Conservation (phyloP, 352 stramenopile species). For the Phytopythium vexans region DNA sequence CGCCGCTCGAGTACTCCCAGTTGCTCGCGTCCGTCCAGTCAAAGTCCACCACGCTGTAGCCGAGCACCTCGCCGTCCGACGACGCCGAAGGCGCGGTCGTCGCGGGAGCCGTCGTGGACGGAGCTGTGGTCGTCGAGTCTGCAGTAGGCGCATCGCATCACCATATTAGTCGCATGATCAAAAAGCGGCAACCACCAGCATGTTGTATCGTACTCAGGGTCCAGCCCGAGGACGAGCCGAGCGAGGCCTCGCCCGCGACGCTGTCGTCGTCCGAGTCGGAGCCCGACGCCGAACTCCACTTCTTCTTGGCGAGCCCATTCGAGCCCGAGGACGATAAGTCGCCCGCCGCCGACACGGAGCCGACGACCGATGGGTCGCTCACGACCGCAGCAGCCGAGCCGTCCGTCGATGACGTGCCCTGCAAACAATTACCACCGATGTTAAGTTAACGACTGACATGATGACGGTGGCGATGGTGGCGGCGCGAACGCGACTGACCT, state of each 20-base stretch:
- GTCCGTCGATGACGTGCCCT: slow-evolving; percentile 8
- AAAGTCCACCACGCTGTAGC: slow-evolving; percentile 57
- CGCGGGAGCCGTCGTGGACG: slow-evolving; percentile 13
- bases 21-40: slow-evolving; percentile 60
- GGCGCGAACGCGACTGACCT: slow-evolving; percentile 16
- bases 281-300: slow-evolving; percentile 15
- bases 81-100: slow-evolving; percentile 18
- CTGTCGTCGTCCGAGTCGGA: slow-evolving; percentile 5
- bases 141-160: slow-evolving; percentile 7
- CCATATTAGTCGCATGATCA: slow-evolving; percentile 1
- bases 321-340: slow-evolving; percentile 11
- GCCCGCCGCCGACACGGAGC: slow-evolving; percentile 19
- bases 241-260: slow-evolving; percentile 17
- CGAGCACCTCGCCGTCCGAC: slow-evolving; percentile 24
- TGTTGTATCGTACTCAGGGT: slow-evolving; percentile 6
- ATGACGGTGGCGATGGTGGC: not conserved
- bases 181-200: slow-evolving; percentile 5
- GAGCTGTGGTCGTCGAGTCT: slow-evolving; percentile 6
- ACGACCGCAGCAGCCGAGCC: slow-evolving; percentile 6
- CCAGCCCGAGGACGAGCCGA: slow-evolving; percentile 14
- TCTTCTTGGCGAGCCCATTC: slow-evolving; percentile 11
- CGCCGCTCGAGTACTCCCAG: slow-evolving; percentile 57
- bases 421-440: slow-evolving; percentile 3
- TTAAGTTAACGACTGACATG: not conserved
- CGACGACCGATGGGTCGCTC: slow-evolving; percentile 10